Conservation (phyloP, 805 yeast genomes). For the Myxozyma geophila region DNA sequence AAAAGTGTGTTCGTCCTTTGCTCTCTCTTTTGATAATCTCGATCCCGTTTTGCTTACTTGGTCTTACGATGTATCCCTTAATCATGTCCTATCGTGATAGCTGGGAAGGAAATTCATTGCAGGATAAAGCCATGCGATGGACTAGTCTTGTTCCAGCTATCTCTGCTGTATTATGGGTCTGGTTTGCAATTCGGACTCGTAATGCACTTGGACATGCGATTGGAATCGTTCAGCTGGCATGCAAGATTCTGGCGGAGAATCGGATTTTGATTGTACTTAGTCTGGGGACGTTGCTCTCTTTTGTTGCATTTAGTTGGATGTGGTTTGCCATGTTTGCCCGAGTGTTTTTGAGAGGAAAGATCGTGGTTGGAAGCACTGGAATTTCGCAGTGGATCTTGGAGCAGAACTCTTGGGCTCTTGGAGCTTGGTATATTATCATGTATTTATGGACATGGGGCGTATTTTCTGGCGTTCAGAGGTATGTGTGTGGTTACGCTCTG, state of each 20-base stretch:
- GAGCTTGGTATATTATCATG: slow-evolving; percentile 44
- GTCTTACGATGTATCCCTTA: slow-evolving; percentile 40
- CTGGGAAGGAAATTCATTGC: slow-evolving; percentile 43
- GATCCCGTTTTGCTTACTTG: slow-evolving; percentile 43
- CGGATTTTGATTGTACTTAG: slow-evolving; percentile 43
- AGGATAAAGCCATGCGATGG: slow-evolving; percentile 45
- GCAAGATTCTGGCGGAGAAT: slow-evolving; percentile 45
- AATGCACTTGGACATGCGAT: slow-evolving; percentile 41
- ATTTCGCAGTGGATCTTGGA: slow-evolving; percentile 38
- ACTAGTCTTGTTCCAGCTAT: slow-evolving; percentile 40
- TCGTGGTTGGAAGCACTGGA: slow-evolving; percentile 25
- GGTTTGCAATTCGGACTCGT: slow-evolving; percentile 41
- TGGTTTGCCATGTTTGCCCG: slow-evolving; percentile 47
- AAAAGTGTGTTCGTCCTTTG: slow-evolving; percentile 39
- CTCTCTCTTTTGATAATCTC: slow-evolving; percentile 39
- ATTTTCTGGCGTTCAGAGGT: slow-evolving; percentile 45
- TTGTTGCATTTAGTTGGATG: slow-evolving; percentile 43
- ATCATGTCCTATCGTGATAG: slow-evolving; percentile 44
- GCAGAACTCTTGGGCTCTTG: slow-evolving; percentile 44
- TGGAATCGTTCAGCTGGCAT: slow-evolving; percentile 47
- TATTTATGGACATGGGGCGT: slow-evolving; percentile 53
- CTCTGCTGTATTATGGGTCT: slow-evolving; percentile 41
- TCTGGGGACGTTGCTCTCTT: slow-evolving; percentile 40
- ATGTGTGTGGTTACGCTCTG: not conserved
- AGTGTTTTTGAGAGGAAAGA: slow-evolving; percentile 40